Base-by-base conservation (phyloP, 2,329 filamentous ascomycete species). In the Trichophyton benhamiae region DNA sequence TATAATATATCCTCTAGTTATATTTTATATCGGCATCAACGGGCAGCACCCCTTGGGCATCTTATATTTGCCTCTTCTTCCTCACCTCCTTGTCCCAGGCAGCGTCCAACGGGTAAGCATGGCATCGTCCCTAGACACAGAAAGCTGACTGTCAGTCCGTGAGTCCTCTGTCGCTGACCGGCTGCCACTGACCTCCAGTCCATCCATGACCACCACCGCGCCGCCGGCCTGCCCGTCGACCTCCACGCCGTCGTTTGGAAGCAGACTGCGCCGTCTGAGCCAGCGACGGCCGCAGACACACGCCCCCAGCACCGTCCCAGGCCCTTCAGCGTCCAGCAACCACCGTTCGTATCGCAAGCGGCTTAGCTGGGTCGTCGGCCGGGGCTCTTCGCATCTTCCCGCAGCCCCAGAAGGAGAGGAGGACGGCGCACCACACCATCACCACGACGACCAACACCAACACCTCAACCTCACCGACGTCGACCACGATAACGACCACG, bases 241-340 rank as follows among this genome's bases (percentile, higher is more conserved):
- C 41, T 55, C 63, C 22, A 27, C 55, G 15, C 25, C 57, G 30
- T 63, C 63, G 42, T 61, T 64, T 46, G 38, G 60, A 3, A 58
- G 57, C 42, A 61, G 63, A 60, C 68, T 75, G 63, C 72, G 74
- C 53, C 72, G 74, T 57, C 66, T 76, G 55, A 76, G 73, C 68
- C 73, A 73, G 67, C 68, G 76, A 61, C 71, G 73, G 61, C 68
- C 72, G 46, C 74, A 74, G 65, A 73, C 73, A 2, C 70, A 74
- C 13, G 17, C 27, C 15, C n/a, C 5, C 49, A 33, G 46, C 17
- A 3, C 53, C 69, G 67, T 60, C 68, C 71, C 63, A 64, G 68
- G 62, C 66, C 66, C 55, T 49, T 64, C 66, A 48, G 63, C 68
- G 38, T 63, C 68, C 25, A 65, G 67, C 30, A 57, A 66, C 25